Base-by-base conservation (phyloP, 805 yeast genomes). In the Candida multigemmis region DNA sequence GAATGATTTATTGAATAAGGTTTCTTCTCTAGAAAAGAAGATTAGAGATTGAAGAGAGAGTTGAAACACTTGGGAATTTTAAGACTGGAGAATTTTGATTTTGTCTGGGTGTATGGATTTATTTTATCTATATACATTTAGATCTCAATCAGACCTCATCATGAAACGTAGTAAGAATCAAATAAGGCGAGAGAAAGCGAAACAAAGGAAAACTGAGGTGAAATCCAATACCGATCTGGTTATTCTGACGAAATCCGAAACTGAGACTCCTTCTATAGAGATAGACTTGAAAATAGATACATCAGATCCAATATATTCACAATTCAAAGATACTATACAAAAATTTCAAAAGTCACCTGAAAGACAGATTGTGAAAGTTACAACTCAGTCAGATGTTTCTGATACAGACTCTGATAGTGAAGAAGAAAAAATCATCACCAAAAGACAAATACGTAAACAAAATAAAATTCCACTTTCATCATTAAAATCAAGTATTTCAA, bases 401-500 rank as follows among this genome's bases (percentile, higher is more conserved):
- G 37, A 35, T 12, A 33, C 39, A 16, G 48, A 44, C 4, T 46
- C 36, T 14, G 47, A 43, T n/a, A 33, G 28, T 12, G 42, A 40
- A 6, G 34, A 44, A n/a, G 43, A 37, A 12, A 38, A 40, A 4
- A 31, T 36, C 16, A 28, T 66, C 4, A 56, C 74, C 10, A 72
- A 65, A 31, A 62, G 71, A 28, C 76, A 78, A 44, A 53, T 62
- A 14, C 60, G 74, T 22, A 64, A 64, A 34, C 42, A 51, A 24
- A 60, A 66, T 26, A 76, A 77, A 38, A 68, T 84, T 1, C 69
- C 91, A 1, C 50, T 89, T 10, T 73, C 87, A 0, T 59, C 64
- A 6, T 56, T 89, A 27, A 89, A 87, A 46, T 62, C 80, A 1
- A 48, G 60, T 13, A 63, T 81, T 0, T 37, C 53, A 2, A 56